Conservation (phyloP, 2,329 filamentous ascomycete genomes). For the Aulographum hederae region DNA sequence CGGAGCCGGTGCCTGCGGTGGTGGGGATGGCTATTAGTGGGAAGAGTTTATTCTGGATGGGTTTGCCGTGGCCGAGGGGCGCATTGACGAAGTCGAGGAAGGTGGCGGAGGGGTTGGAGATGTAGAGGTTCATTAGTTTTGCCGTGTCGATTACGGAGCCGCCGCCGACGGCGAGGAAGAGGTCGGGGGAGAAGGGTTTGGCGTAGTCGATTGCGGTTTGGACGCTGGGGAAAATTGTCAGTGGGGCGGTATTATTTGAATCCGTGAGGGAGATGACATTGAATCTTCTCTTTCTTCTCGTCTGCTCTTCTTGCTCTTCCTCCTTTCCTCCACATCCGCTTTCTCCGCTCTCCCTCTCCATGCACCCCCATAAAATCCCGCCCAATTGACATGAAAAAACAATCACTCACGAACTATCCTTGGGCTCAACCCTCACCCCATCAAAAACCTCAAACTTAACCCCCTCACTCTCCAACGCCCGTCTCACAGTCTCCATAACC, state of each 20-base stretch:
- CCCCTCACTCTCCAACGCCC: constrained; percentile 60
- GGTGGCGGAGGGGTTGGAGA: constrained; percentile 63
- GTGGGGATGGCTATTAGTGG: constrained; percentile 73
- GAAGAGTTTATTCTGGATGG: constrained; percentile 50
- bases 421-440: constrained; percentile 71
- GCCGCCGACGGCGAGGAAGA: constrained; percentile 78
- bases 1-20: constrained; percentile 72
- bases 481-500: constrained; percentile 76
- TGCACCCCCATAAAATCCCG: background rate
- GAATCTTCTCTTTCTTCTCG: background rate
- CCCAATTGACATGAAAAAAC: constrained; percentile 27
- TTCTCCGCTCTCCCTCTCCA: background rate
- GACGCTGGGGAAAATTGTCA: no score
- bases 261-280: background rate
- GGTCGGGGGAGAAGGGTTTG: constrained; percentile 65
- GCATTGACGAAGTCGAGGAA: constrained; percentile 98
- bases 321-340: no score
- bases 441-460: constrained; percentile 69
- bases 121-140: constrained; percentile 97
- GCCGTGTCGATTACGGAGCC: constrained; percentile 96
- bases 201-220: constrained; percentile 78
- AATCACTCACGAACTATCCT: constrained; percentile 90
- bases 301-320: background rate
- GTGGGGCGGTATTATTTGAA: background rate
- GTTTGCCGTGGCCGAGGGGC: constrained; percentile 67